Base-by-base conservation (phyloP, 257 asterid species). In the Salvia miltiorrhiza region DNA sequence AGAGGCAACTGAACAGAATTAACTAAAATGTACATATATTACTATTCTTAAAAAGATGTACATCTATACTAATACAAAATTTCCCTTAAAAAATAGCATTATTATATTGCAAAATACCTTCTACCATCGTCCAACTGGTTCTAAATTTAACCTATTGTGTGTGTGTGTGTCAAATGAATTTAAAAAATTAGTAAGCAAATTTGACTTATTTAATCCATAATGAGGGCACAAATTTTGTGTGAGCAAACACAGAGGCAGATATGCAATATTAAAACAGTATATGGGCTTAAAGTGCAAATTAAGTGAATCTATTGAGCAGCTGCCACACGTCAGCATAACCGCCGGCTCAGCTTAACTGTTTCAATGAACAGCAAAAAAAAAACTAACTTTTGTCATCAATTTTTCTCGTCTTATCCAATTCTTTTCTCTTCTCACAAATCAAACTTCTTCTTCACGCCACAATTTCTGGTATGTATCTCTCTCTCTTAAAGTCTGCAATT, bases 261-360 rank as follows among this genome's bases (percentile, higher is more conserved):
- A 43, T 43, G 48, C 17, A 43, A 12, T 3, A 12, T 12, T 4
- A 1, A 43, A 71, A 5, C 30, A 9, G n/a, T 10, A 3, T 2
- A 37, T 14, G 7, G 52, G 48, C 24, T n/a, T 2, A 13, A 23
- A 35, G 16, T 43, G 35, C 5, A 60, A 62, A 21, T 41, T 4
- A 8, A 4, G 4, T 44, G 19, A 44, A 44, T 44, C 49, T 44
- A 14, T 19, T 41, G 49, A 45, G 49, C 59, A 16, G 55, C 41
- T 72, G 81, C 77, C 77, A 76, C 32, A 28, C 68, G 84, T 80
- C 75, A 64, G 48, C 72, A 41, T 44, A 60, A 64, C 66, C 74
- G 75, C 43, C 37, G 39, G 33, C 60, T 53, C 65, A 65, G 81
- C 72, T 37, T 23, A 69, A 76, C 80, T 58, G 78, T 57, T 76